Evolutionary conservation across 371 early-diverging fungal species (phyloP), one percentile per base, ranked within the genome.

Genomic region (Mucor saturninus): DNA sequence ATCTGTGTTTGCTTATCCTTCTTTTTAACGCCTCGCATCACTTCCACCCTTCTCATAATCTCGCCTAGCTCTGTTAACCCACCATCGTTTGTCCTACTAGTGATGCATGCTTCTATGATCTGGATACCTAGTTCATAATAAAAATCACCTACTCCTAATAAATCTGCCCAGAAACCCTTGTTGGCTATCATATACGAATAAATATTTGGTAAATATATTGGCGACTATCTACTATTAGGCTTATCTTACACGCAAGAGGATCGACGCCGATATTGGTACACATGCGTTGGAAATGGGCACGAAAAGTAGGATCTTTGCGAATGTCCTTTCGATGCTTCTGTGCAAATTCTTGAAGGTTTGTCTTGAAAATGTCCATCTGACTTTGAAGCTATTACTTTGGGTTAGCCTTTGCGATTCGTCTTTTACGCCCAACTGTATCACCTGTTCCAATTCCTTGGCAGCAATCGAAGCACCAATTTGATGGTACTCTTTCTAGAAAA

Each of bases 131-230:
- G 83, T 55, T 97, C 97, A 67, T 95, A 96, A 74, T 98, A 98
- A 76, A 97, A 98, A 70, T 98, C 98, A n/a, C 98, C 95, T 0
- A 97, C 89, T 0, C 98, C 98, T 5, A 98, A 77, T 21, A 97
- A 73, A 60, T 95, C 95, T 0, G 94, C 88, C 95, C 96, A 95
- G 65, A 93, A 93, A 30, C 96, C 95, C 74, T 98, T 98, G 65
- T 94, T 94, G 28, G 97, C 94, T 92, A 53, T 40, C 14, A 39
- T 42, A 39, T 49, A 42, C 2, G 37, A 39, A 54, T n/a, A 21
- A 54, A 0, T 7, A 42, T 21, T 32, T 10, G 45, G 14, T 45
- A 56, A 65, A 53, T 50, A 43, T 38, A 28, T 2, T 43, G 37
- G 31, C n/a, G 37, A 46, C 10, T 15, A 40, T 32, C 26, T 15